Evolutionary conservation across 257 asterid species (phyloP).

Genomic region (Solanum arcanum): DNA sequence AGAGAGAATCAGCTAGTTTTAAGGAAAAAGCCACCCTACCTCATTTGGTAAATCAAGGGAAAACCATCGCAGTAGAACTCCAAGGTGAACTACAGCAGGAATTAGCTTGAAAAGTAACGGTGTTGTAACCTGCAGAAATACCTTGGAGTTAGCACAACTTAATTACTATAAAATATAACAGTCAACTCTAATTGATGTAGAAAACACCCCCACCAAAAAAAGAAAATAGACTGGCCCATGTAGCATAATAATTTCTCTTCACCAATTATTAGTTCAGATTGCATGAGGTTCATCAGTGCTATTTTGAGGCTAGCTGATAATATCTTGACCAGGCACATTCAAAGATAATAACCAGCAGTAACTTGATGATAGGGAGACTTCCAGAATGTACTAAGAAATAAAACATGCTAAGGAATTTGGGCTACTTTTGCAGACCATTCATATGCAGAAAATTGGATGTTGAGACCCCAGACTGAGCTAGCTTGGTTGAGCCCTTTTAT

Average conservation of each 20-base stretch:
- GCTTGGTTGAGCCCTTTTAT: background rate
- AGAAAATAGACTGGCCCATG: background rate
- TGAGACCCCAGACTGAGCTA: background rate
- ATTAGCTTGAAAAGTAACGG: constrained; percentile 76
- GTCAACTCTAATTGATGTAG: background rate
- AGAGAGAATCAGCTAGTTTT: background rate
- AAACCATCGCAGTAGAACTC: constrained; percentile 70
- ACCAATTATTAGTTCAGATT: background rate
- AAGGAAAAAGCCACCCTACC: constrained; percentile 39
- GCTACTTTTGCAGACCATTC: background rate
- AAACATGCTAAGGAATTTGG: background rate
- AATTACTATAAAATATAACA: background rate
- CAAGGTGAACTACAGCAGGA: constrained; percentile 70
- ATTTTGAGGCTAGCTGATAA: background rate
- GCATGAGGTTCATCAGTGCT: background rate
- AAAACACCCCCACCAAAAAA: background rate
- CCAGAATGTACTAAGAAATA: background rate
- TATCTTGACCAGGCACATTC: background rate
- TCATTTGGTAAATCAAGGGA: constrained; percentile 45
- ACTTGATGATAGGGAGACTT: background rate
- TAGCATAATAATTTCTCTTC: background rate
- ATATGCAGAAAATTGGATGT: background rate
- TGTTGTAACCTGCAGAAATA: constrained; percentile 56
- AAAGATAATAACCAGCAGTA: background rate
- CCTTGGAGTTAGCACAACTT: background rate